Conservation (phyloP, 176 grass and related monocot genomes). For the Saccharum officinarum region DNA sequence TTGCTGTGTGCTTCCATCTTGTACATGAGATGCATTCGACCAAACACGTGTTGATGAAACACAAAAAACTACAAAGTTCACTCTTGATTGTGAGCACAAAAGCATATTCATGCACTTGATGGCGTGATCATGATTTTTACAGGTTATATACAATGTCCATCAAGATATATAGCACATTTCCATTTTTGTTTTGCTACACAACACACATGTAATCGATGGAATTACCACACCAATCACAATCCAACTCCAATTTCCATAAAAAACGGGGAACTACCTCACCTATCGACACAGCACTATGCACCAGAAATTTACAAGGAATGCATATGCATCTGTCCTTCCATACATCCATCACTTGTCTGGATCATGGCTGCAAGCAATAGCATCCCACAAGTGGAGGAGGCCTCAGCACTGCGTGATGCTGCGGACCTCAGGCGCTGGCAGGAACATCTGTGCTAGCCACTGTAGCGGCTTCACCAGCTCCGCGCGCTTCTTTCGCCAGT, state of each 20-base stretch:
- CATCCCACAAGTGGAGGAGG: background rate
- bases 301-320: conserved; percentile 38
- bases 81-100: background rate
- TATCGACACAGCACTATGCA: conserved; percentile 13
- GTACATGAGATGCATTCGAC: background rate
- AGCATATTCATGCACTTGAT: background rate
- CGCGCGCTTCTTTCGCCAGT: conserved; percentile 75
- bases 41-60: background rate
- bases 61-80: background rate
- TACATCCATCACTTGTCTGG: background rate
- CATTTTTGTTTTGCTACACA: background rate
- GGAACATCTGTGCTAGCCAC: conserved; percentile 55
- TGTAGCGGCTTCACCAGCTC: conserved; percentile 62
- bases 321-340: background rate
- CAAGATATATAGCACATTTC: conserved; percentile 16
- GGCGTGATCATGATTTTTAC: conserved; percentile 5
- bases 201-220: conserved; percentile 4
- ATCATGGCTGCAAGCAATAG: conserved; percentile 19
- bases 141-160: background rate
- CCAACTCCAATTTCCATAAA: background rate
- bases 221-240: conserved; percentile 8
- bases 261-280: conserved; percentile 29
- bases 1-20: background rate
- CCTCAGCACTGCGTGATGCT: conserved; percentile 29
- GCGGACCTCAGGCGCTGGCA: conserved; percentile 25